Percentiles rank a stretch among this genome's conserved stretches.
Evolutionary conservation across 495 filamentous ascomycete genomes (phyloP).

Genomic region (Penicillium egyptiacum): DNA sequence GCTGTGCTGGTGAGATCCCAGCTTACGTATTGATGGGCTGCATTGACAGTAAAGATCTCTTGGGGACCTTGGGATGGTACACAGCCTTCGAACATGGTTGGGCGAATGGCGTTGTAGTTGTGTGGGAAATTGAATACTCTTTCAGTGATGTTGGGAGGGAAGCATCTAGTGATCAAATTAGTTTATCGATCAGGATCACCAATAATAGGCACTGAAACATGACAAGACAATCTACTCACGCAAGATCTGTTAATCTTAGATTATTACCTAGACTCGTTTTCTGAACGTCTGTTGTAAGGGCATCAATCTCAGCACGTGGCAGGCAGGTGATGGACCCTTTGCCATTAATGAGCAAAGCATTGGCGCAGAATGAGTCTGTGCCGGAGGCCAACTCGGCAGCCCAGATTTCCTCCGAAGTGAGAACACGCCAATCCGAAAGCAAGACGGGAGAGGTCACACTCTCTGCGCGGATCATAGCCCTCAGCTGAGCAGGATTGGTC

Average conservation of each 20-base stretch:
- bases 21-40: constrained; percentile 30
- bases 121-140: constrained; percentile 24
- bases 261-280: constrained; percentile 27
- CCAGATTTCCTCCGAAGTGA: constrained; percentile 50
- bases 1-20: constrained; percentile 35
- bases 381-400: constrained; percentile 37
- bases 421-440: constrained; percentile 55
- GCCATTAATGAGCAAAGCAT: constrained; percentile 57
- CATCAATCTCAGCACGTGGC: constrained; percentile 36
- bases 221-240: constrained; percentile 29
- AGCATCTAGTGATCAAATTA: constrained; percentile 17
- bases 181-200: not conserved
- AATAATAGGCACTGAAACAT: not conserved
- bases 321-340: constrained; percentile 52
- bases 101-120: constrained; percentile 23
- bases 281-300: constrained; percentile 30
- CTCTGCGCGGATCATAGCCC: constrained; percentile 49
- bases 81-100: constrained; percentile 35
- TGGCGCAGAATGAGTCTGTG: constrained; percentile 45
- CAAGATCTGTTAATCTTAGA: constrained; percentile 48
- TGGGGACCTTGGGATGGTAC: constrained; percentile 28
- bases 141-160: constrained; percentile 20
- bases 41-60: constrained; percentile 32
- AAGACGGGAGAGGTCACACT: constrained; percentile 44
- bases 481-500: constrained; percentile 34